Evolutionary conservation across 169 alveolate genomes (phyloP).

Genomic region (Blepharisma undulans): DNA sequence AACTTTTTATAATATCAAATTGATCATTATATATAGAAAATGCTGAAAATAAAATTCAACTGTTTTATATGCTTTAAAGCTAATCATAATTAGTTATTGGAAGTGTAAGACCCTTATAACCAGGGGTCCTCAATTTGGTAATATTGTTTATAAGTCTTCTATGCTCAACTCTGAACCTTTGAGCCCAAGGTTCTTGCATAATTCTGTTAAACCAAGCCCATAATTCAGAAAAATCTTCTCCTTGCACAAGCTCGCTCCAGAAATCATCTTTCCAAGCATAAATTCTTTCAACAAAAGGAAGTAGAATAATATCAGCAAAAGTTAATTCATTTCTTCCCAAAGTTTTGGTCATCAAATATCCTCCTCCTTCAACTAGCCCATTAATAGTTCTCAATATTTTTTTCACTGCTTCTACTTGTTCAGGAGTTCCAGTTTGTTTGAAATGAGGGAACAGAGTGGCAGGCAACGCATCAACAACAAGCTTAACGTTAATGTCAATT

Average conservation of each 20-base stretch:
- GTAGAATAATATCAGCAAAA: constrained; percentile 23
- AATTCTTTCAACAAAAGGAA: constrained; percentile 36
- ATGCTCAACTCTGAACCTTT: not conserved
- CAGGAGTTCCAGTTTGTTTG: not conserved
- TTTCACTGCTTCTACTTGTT: not conserved
- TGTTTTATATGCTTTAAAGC: not conserved
- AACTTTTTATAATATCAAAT: too few relatives aligned
- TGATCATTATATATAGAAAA: too few relatives aligned
- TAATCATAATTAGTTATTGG: constrained; percentile 10
- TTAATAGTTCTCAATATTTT: not conserved
- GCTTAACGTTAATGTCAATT: not conserved
- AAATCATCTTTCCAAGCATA: not conserved
- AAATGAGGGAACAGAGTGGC: not conserved
- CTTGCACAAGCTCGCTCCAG: not conserved
- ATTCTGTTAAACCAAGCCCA: constrained; percentile 25
- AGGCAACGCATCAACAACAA: not conserved
- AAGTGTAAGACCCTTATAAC: not conserved
- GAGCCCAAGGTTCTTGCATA: not conserved
- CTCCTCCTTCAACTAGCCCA: constrained; percentile 17
- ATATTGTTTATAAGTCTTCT: not conserved
- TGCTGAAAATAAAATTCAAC: too few relatives aligned
- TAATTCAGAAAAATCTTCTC: not conserved
- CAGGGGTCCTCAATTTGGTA: not conserved
- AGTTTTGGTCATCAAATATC: not conserved
- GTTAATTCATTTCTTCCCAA: constrained; percentile 10